Base-by-base conservation (phyloP, 306 rosid genomes). In the Prunus kanzakura region DNA sequence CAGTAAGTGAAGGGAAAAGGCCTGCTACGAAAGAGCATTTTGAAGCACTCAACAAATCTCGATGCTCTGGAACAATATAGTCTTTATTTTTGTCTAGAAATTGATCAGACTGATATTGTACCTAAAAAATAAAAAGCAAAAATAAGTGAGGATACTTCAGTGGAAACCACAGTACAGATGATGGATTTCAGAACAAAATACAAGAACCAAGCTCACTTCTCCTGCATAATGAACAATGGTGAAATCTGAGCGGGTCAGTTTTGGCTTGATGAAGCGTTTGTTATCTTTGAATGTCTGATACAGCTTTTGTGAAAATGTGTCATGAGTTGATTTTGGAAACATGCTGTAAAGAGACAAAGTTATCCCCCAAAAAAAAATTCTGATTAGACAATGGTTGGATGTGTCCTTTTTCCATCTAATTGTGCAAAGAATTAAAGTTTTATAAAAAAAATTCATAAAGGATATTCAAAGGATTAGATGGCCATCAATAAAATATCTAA, bases 81-180 rank as follows among this genome's bases (percentile, higher is more conserved):
- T 94, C 96, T 86, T 94, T 94, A 87, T 95, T 92, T 84, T 92
- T 92, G 88, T 92, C 97, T 63, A 95, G 56, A 87, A 95, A 92
- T 6, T 55, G 97, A 79, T 95, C 93, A 43, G 98, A 87, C 78
- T 92, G 97, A 84, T 92, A 95, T 69, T 84, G 89, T 73, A 95
- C 98, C 98, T 95, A 89, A 76, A 87, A 85, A 85, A 61, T 2
- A 27, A 81, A 58, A 79, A 52, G 82, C 60, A 80, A 29, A 69
- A 70, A 62, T 6, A 68, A 12, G 18, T 62, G 68, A 65, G 60
- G 62, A 75, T 56, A 71, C 46, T 65, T 83, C 54, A 82, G 74
- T 23, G 27, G 51, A 50, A 83, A 72, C 22, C 45, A 67, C 8
- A 27, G 19, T 60, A 14, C 57, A 57, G 81, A 74, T 4, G 68